Percentiles rank a stretch among this genome's conserved stretches.
These are phyloP conservation scores for Litchi chinensis DNA, from an alignment of 345 rosid genomes.

Conservation along the genomic window DNA sequence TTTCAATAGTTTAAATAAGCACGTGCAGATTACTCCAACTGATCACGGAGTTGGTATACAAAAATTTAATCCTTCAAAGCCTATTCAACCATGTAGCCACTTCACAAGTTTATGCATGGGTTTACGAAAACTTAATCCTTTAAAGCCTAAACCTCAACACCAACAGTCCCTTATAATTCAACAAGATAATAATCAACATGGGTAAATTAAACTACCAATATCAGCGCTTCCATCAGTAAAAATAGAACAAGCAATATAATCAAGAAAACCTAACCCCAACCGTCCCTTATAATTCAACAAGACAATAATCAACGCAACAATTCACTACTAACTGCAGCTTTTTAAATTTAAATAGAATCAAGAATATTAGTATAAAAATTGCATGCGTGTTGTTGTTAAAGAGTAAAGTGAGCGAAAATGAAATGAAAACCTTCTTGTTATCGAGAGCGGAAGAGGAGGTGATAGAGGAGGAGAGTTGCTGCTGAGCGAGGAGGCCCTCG, in stretches of 20 bases:
- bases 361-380: neutral
- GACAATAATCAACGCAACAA: conserved; percentile 8
- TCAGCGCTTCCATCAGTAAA: neutral
- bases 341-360: neutral
- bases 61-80: too few species aligned
- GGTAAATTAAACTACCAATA: neutral
- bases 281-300: conserved; percentile 7
- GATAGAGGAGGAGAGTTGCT: conserved; percentile 39
- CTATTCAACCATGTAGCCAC: neutral
- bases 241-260: neutral
- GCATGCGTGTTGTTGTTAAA: neutral
- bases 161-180: too few species aligned
- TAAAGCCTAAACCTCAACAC: too few species aligned
- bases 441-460: conserved; percentile 38
- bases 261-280: conserved; percentile 16
- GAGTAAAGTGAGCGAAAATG: neutral
- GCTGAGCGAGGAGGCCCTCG: conserved; percentile 49
- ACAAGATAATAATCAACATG: neutral
- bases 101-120: neutral
- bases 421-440: conserved; percentile 38
- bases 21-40: neutral
- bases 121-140: too few species aligned
- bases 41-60: neutral
- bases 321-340: neutral
- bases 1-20: neutral